Evolutionary conservation across 176 grass and related monocot genomes (phyloP).

Genomic region (Guadua angustifolia): DNA sequence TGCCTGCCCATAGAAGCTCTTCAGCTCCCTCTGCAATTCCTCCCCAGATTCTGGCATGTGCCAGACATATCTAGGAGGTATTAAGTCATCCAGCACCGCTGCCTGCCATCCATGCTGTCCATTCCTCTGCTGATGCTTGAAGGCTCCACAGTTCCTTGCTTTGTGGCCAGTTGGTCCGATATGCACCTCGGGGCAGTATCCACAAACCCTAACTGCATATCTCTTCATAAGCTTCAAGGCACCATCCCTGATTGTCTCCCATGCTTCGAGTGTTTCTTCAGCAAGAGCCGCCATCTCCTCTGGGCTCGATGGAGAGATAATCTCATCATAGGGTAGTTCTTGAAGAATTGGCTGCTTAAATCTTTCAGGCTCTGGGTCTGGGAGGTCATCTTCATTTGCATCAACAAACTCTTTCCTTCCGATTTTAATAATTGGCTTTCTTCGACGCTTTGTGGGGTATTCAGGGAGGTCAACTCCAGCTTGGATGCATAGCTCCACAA

Average conservation of each 20-base stretch:
- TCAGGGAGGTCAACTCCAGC: conserved; percentile 81
- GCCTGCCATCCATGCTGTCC: conserved; percentile 94
- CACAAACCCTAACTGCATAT: conserved; percentile 85
- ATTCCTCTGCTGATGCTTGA: conserved; percentile 98
- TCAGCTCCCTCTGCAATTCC: conserved; percentile 77
- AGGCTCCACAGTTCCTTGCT: conserved; percentile 86
- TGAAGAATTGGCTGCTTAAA: conserved; percentile 67
- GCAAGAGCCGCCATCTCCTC: conserved; percentile 67
- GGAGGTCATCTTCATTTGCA: conserved; percentile 90
- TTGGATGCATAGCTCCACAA: conserved; percentile 91
- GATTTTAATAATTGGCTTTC: conserved; percentile 76
- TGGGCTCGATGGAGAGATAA: conserved; percentile 46
- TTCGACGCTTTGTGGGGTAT: conserved; percentile 73
- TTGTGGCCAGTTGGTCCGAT: conserved; percentile 83
- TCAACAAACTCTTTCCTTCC: conserved; percentile 84
- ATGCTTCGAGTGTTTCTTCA: conserved; percentile 73
- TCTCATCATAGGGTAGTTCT: conserved; percentile 52
- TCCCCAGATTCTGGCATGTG: conserved; percentile 72
- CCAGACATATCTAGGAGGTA: conserved; percentile 90
- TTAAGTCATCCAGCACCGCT: conserved; percentile 73
- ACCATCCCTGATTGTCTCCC: conserved; percentile 64
- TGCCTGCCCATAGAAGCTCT: conserved; percentile 92
- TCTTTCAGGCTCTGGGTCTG: conserved; percentile 62
- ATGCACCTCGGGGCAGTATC: conserved; percentile 91
- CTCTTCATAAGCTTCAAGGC: conserved; percentile 74